Base-by-base conservation (phyloP, 768 basidiomycete genomes). In the Hydnum rufescens region DNA sequence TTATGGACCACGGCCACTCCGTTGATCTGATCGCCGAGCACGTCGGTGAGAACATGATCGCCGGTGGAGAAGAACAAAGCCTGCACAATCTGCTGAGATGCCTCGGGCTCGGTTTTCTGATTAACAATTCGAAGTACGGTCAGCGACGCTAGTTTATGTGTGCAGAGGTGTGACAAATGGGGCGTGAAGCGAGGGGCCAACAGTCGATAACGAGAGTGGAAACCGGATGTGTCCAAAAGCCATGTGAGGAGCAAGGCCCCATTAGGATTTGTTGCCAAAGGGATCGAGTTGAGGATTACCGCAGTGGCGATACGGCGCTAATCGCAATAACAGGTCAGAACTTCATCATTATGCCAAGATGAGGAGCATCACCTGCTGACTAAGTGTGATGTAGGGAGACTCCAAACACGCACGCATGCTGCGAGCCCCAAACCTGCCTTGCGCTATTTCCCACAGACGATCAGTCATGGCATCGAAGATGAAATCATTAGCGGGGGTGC, bases 391-490 rank as follows among this genome's bases (percentile, higher is more conserved):
- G 60, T 83, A 77, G 31, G 83, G 78, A 64, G 80, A 90, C 65
- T 97, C 95, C 19, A 97, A 73, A 64, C 92, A 95, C 6, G 95
- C 92, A 57, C 93, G 76, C 83, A 97, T 93, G 62, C 90, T 92
- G 48, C 95, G 81, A 44, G 95, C 95, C 51, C 95, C 95, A 60
- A 95, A 99, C 31, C 95, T 80, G 23, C 93, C 93, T 68, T 96
- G 93, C 0, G 90, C 93, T 51, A 99, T 74, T 68, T 97, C 95
- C 89, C 95, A 97, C 69, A 95, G 82, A 36, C 95, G 85, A 65
- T 97, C 93, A 44, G 86, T 81, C 71, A 97, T 96, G 28, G 88
- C 89, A 63, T 97, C 92, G 64, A 96, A 97, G 54, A 97, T 84
- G 64, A 97, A 97, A 58, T 93, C 88, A 53, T 88, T 92, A 29